Conservation (phyloP, 768 basidiomycete species). For the Naganishia onofrii region DNA sequence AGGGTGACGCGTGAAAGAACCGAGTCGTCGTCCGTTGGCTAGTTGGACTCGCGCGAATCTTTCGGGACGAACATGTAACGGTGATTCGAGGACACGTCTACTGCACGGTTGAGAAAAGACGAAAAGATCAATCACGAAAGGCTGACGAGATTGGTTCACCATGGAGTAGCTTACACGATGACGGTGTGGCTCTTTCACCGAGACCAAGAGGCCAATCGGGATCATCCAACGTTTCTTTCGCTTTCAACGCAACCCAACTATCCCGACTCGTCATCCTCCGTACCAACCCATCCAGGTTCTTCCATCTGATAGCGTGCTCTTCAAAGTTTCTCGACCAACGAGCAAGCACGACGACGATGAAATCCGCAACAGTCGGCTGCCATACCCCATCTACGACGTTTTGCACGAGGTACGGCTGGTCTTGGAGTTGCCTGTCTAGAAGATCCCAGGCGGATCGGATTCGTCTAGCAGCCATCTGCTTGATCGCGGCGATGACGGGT, state of each 20-base stretch:
- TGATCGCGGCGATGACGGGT: not conserved
- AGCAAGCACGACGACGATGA: not conserved
- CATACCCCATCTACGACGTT: constrained; percentile 6
- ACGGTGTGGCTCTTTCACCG: not conserved
- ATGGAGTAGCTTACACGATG: too few species aligned
- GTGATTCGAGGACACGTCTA: too few species aligned
- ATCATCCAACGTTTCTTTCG: not conserved
- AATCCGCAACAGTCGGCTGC: constrained; percentile 14
- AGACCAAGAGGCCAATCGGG: not conserved
- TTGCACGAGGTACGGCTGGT: constrained; percentile 15
- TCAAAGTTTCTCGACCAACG: constrained; percentile 17
- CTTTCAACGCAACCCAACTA: not conserved
- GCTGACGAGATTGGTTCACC: not conserved
- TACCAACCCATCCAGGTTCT: constrained; percentile 1
- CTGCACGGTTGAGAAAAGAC: too few species aligned
- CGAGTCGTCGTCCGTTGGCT: too few species aligned
- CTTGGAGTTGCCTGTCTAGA: constrained; percentile 7
- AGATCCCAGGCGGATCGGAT: constrained; percentile 8
- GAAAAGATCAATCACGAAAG: too few species aligned
- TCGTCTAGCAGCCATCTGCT: not conserved
- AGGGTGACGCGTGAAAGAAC: too few species aligned
- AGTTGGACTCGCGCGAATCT: too few species aligned
- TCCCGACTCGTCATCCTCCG: constrained; percentile 19
- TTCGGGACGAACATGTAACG: too few species aligned
- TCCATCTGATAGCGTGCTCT: constrained; percentile 12